These are phyloP conservation scores for Platanthera guangdongensis DNA, from an alignment of 106 monocot genomes.

Conservation along the genomic window DNA sequence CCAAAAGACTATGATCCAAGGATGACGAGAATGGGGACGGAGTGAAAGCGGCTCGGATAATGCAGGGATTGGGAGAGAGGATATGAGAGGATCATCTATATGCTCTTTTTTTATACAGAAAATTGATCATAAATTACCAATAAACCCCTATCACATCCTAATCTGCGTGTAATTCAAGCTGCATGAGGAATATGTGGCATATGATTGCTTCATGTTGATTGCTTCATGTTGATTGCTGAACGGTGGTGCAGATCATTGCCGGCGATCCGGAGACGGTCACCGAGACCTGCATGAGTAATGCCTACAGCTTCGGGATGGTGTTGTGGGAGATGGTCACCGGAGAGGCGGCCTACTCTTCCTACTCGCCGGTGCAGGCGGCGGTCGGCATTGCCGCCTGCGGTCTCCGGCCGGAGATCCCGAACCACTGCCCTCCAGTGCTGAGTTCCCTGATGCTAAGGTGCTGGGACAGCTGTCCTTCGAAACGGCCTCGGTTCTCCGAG, in stretches of 20 bases:
- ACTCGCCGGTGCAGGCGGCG: conserved; percentile 97
- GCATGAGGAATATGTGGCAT: neutral
- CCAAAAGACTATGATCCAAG: no score
- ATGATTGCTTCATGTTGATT: neutral
- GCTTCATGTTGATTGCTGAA: neutral
- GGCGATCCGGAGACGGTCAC: conserved; percentile 91
- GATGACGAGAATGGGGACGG: no score
- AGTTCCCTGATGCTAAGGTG: conserved; percentile 70
- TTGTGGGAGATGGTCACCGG: conserved; percentile 96
- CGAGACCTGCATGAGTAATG: conserved; percentile 98
- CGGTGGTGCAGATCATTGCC: conserved; percentile 60
- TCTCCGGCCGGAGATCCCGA: conserved; percentile 83
- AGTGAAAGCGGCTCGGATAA: no score
- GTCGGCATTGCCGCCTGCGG: conserved; percentile 91
- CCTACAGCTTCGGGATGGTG: conserved; percentile 96
- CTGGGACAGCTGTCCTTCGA: conserved; percentile 72
- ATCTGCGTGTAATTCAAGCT: no score
- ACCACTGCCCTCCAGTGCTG: conserved; percentile 68
- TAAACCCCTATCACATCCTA: neutral
- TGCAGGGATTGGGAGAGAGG: no score
- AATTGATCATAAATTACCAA: neutral
- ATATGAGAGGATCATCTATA: no score
- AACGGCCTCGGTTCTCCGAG: conserved; percentile 71
- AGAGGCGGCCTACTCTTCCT: conserved; percentile 81
- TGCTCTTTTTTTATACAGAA: no score